phyloP scores from a whole-genome alignment of 1,284 basidiomycete genomes.

The Malassezia sympodialis region DNA sequence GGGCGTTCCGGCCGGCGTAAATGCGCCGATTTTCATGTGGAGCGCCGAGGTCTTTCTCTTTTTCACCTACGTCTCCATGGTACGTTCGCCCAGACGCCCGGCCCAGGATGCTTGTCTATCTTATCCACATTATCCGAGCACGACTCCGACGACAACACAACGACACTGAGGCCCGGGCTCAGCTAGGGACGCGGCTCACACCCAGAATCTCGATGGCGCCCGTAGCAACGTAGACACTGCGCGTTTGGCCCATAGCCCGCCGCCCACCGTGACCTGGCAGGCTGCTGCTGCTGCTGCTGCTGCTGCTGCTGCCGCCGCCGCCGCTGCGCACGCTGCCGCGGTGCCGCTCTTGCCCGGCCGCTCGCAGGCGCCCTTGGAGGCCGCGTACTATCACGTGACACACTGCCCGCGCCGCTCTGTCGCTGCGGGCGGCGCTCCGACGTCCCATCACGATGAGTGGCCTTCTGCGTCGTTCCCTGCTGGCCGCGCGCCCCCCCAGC shows the following conservation, averaged over 20 bases:
- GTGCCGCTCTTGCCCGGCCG: too few relatives aligned
- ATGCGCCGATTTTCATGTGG: background rate
- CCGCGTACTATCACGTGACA: conserved; percentile 3
- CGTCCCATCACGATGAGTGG: background rate
- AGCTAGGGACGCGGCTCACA: background rate
- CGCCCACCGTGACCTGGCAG: too few relatives aligned
- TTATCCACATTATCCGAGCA: conserved; percentile 23
- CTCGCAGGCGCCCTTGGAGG: too few relatives aligned
- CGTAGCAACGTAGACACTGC: background rate
- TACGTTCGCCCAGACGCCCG: background rate
- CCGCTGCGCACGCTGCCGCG: too few relatives aligned
- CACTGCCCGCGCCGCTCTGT: background rate
- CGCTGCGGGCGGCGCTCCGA: background rate
- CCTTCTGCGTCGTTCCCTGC: background rate
- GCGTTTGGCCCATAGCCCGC: too few relatives aligned
- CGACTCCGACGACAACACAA: background rate
- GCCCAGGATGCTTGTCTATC: conserved; percentile 1
- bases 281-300: background rate
- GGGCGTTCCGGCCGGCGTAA: background rate
- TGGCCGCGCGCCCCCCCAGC: background rate
- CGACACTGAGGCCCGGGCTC: background rate
- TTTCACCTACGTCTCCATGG: background rate
- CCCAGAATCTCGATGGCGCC: background rate
- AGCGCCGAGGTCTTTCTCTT: background rate
- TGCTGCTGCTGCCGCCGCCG: background rate